phyloP scores from a whole-genome alignment of 2,329 filamentous ascomycete species.

The Myriosclerotinia scirpicola region DNA sequence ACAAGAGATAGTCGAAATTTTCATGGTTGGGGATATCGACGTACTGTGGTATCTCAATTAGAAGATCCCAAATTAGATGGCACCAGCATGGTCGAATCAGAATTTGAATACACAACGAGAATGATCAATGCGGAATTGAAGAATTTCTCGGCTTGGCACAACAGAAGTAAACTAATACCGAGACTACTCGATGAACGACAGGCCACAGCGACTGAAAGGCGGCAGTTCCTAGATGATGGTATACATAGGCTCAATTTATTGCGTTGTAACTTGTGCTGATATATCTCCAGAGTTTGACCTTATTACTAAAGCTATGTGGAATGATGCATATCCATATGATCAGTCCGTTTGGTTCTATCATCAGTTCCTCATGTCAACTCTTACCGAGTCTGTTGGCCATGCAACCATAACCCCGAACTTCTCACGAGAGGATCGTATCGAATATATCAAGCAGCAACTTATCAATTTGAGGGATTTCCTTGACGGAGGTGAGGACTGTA shows the following conservation, averaged over 20 bases:
- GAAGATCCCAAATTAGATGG: conserved; percentile 58
- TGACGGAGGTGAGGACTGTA: conserved; percentile 67
- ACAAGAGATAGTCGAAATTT: conserved; percentile 86
- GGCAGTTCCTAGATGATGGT: conserved; percentile 71
- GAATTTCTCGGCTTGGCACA: conserved; percentile 98
- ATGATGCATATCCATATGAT: conserved; percentile 81
- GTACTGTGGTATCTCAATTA: conserved; percentile 72
- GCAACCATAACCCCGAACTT: conserved; percentile 66
- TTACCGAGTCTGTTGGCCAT: conserved; percentile 51
- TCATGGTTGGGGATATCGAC: conserved; percentile 92
- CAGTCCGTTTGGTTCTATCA: conserved; percentile 98
- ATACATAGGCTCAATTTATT: conserved; percentile 21
- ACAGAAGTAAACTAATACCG: conserved; percentile 79
- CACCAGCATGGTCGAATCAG: conserved; percentile 68
- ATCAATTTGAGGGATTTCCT: conserved; percentile 68
- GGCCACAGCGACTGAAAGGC: conserved; percentile 62
- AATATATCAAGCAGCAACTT: conserved; percentile 69
- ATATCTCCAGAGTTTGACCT: conserved; percentile 64
- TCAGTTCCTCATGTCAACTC: conserved; percentile 75
- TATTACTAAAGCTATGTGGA: conserved; percentile 68
- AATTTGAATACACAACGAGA: conserved; percentile 86
- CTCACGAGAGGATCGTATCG: conserved; percentile 57
- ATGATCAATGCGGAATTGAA: conserved; percentile 85
- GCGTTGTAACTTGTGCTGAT: conserved; percentile 26
- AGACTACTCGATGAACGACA: conserved; percentile 69